A percentile compares a stretch with the other conserved stretches of the same genome.
Conservation (phyloP, 1,284 basidiomycete genomes). For the Sporisorium scitamineum region DNA sequence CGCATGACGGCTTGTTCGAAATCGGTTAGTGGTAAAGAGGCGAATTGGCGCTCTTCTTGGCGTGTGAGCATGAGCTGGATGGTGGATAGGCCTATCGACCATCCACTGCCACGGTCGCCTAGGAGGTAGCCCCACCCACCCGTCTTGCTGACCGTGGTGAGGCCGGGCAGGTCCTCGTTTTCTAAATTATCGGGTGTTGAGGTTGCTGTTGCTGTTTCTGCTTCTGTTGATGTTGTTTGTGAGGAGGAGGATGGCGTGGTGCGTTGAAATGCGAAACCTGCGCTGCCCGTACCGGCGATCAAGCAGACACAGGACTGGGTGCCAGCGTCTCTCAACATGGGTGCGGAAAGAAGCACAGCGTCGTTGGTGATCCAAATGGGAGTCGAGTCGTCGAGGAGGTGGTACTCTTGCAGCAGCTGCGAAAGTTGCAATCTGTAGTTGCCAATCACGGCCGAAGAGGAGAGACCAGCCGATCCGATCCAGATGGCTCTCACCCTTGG, state of each 20-base stretch:
- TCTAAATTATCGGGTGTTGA: conserved; percentile 4
- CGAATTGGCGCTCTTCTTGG: conserved; percentile 38
- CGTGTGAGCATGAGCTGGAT: conserved; percentile 44
- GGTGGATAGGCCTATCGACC: conserved; percentile 48
- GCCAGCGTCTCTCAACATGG: conserved; percentile 36
- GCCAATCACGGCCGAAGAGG: conserved; percentile 30
- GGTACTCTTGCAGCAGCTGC: conserved; percentile 30
- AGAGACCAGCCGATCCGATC: conserved; percentile 45
- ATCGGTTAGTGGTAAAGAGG: conserved; percentile 25
- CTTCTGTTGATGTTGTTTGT: background rate
- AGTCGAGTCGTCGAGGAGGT: conserved; percentile 33
- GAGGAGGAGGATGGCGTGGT: conserved; percentile 15
- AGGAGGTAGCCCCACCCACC: conserved; percentile 52
- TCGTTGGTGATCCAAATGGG: conserved; percentile 54
- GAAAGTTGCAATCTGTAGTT: conserved; percentile 35
- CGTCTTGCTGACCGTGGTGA: conserved; percentile 43
- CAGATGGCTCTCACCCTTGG: conserved; percentile 46
- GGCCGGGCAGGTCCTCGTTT: conserved; percentile 43
- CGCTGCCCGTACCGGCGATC: conserved; percentile 50
- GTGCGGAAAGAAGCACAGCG: conserved; percentile 43
- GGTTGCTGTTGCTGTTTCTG: conserved; percentile 3
- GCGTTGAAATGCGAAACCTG: conserved; percentile 47
- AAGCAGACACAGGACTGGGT: conserved; percentile 43
- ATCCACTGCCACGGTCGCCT: conserved; percentile 41
- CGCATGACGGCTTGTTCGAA: conserved; percentile 33